phyloP scores from a whole-genome alignment of 306 rosid species.

The Citrullus amarus region DNA sequence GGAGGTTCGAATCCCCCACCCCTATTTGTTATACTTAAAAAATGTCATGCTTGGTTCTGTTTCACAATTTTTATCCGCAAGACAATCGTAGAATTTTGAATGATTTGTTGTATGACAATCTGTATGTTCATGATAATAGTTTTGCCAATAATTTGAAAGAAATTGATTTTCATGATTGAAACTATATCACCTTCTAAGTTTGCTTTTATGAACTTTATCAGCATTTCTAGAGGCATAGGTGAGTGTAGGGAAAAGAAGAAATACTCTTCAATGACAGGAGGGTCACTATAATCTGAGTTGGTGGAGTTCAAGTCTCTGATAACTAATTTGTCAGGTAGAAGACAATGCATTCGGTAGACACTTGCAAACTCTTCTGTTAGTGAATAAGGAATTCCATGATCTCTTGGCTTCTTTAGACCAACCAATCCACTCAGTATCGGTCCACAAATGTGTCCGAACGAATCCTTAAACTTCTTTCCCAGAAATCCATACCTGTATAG shows the following conservation, averaged over 20 bases:
- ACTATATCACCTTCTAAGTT: not conserved
- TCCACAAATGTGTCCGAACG: slow-evolving; percentile 48
- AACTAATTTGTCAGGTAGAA: slow-evolving; percentile 46
- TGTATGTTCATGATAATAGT: not conserved
- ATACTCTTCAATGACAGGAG: slow-evolving; percentile 42
- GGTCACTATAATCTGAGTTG: slow-evolving; percentile 25
- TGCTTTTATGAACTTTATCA: not conserved
- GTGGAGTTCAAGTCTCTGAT: slow-evolving; percentile 30
- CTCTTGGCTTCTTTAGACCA: slow-evolving; percentile 45
- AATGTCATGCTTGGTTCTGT: too few species aligned
- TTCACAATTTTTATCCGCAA: not conserved
- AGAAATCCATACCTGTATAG: slow-evolving; percentile 52
- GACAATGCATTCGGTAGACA: slow-evolving; percentile 69
- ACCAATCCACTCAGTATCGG: slow-evolving; percentile 57
- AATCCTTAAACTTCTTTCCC: slow-evolving; percentile 63
- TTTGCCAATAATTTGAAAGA: not conserved
- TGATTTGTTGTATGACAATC: not conserved
- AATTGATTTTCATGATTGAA: not conserved
- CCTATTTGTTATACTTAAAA: too few species aligned
- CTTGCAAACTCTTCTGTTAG: slow-evolving; percentile 66
- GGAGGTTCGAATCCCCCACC: too few species aligned
- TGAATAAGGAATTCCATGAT: slow-evolving; percentile 76
- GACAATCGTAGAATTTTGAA: not conserved
- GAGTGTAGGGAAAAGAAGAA: not conserved
- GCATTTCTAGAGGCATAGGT: not conserved